These are phyloP conservation scores for Thuidium tamariscinum DNA, from an alignment of 225 moss, liverwort and hornwort genomes.

Conservation along the genomic window DNA sequence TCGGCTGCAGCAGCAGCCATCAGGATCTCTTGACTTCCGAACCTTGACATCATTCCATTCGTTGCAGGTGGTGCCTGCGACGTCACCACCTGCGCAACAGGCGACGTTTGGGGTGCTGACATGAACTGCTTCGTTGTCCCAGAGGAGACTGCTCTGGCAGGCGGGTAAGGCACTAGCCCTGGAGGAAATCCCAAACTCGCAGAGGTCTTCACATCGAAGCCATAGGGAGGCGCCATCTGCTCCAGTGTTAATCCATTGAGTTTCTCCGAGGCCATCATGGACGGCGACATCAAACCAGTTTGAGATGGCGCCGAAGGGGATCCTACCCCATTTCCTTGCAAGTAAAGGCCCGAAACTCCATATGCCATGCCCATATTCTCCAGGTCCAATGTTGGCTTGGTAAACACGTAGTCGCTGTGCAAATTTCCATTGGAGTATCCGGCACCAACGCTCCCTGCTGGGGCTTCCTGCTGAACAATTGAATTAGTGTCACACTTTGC, in stretches of 20 bases:
- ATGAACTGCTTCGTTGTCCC: background rate
- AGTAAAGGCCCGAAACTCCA: slow-evolving; percentile 25
- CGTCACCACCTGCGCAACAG: background rate
- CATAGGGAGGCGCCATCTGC: slow-evolving; percentile 8
- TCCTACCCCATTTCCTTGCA: slow-evolving; percentile 33
- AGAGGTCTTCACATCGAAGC: background rate
- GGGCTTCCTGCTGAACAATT: slow-evolving; percentile 3
- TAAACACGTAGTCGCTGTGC: background rate
- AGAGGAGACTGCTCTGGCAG: background rate
- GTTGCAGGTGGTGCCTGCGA: background rate
- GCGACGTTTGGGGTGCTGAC: background rate
- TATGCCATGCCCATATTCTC: slow-evolving; percentile 42
- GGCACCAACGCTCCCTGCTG: background rate
- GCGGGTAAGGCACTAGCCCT: background rate
- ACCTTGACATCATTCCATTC: slow-evolving; percentile 15
- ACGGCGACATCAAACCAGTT: background rate
- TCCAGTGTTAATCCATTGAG: slow-evolving; percentile 20
- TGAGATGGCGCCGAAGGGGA: slow-evolving; percentile 10
- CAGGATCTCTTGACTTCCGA: slow-evolving; percentile 34
- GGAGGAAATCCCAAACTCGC: background rate
- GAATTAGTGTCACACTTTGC: slow-evolving; percentile 14
- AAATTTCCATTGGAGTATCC: slow-evolving; percentile 15
- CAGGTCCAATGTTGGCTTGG: slow-evolving; percentile 43
- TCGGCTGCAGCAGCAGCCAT: slow-evolving; percentile 1
- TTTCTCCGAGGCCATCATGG: slow-evolving; percentile 24